Percentiles rank a stretch among this genome's conserved stretches.
Evolutionary conservation across 2,329 filamentous ascomycete species (phyloP).

Genomic region (Trichophyton benhamiae): DNA sequence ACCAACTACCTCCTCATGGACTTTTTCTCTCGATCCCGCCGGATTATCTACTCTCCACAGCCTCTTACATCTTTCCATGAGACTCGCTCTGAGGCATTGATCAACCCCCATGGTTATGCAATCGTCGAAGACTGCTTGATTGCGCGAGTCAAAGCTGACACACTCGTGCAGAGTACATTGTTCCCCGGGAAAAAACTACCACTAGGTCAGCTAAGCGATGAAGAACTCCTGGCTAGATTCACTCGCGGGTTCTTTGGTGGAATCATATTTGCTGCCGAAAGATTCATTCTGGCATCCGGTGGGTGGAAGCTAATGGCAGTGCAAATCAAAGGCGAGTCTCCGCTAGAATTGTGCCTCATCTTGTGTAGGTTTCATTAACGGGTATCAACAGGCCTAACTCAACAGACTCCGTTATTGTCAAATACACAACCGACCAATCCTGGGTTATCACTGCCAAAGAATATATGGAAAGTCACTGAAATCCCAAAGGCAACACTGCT

Average conservation of each 20-base stretch:
- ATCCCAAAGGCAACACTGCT: conserved; percentile 7
- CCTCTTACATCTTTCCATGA: conserved; percentile 7
- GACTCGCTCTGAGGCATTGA: neutral
- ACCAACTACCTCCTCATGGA: neutral
- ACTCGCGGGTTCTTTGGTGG: conserved; percentile 12
- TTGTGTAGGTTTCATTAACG: neutral
- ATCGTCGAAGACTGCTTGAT: conserved; percentile 9
- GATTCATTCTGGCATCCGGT: conserved; percentile 1
- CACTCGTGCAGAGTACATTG: neutral
- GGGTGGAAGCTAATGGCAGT: conserved; percentile 5
- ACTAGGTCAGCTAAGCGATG: conserved; percentile 6
- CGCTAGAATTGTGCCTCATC: neutral
- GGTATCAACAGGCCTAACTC: neutral
- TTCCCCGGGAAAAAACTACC: neutral
- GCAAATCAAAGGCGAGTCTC: conserved; percentile 5
- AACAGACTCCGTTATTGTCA: neutral
- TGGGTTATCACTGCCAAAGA: neutral
- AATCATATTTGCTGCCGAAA: conserved; percentile 7
- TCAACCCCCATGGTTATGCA: conserved; percentile 7
- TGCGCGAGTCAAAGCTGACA: neutral
- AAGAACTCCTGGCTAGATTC: conserved; percentile 10
- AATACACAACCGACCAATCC: neutral
- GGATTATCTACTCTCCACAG: conserved; percentile 1
- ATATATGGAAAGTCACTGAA: conserved; percentile 5
- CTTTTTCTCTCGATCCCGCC: conserved; percentile 6